Base-by-base conservation (phyloP, 331 rosid species). In the Malus hybrid region DNA sequence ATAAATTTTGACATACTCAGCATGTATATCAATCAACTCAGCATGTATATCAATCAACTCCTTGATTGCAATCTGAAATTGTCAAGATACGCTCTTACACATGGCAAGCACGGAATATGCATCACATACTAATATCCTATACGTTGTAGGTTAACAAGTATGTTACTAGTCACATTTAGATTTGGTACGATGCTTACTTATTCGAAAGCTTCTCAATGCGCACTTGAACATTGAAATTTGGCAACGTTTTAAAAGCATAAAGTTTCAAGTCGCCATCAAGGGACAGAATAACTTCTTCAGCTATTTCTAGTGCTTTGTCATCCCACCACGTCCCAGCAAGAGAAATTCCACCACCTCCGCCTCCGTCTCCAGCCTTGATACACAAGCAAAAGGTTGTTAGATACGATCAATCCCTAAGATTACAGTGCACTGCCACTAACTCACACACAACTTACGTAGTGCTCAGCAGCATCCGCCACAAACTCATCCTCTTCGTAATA, bases 321-420 rank as follows among this genome's bases (percentile, higher is more conserved):
- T 93, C 97, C 98, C 98, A 93, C 98, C 90, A 91, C 2, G 91
- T 80, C 79, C 93, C 94, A 3, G 96, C 96, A 60, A 93, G 96
- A n/a, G 96, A 88, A 80, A 91, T 80, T 64, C 98, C 98, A 69
- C 98, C 96, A 4, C 98, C 98, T 59, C 81, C 89, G 4, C 82
- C 94, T 24, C 98, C 97, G 83, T 91, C 98, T 66, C 98, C 98
- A 22, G 55, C 97, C 98, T 93, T 81, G 79, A 71, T 59, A 81
- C 75, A 67, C 11, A 62, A 18, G 31, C 44, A 75, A 69, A 63
- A 62, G 32, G 36, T 14, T 39, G 33, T 69, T 48, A 64, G 29
- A 42, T 42, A 10, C 14, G 22, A 20, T 73, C 75, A 7, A 39
- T 52, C 36, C 50, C 32, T 46, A 70, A 24, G 18, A 39, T 46